A percentile compares a stretch with the other conserved stretches of the same genome.
Evolutionary conservation across 352 stramenopile species (phyloP).

Genomic region (Phytopythium ostracodes): DNA sequence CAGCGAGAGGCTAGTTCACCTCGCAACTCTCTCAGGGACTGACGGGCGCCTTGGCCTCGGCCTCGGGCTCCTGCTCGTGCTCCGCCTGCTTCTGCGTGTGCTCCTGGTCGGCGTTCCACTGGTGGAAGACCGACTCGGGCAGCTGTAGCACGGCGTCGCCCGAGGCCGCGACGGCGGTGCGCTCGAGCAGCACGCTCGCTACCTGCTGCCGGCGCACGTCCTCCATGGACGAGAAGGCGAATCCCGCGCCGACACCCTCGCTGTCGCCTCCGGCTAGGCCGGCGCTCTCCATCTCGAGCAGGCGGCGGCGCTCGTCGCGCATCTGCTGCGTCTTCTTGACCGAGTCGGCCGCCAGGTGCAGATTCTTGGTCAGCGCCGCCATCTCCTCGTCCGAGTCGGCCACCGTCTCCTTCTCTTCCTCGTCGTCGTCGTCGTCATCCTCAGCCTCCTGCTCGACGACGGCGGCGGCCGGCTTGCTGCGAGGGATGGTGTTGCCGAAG

Average conservation of each 20-base stretch:
- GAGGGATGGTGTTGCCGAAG: slow-evolving; percentile 27
- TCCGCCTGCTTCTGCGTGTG: slow-evolving; percentile 14
- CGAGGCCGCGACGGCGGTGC: slow-evolving; percentile 63
- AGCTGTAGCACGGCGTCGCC: slow-evolving; percentile 70
- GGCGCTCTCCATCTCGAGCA: slow-evolving; percentile 15
- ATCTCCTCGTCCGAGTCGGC: slow-evolving; percentile 56
- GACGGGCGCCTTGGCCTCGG: slow-evolving; percentile 4
- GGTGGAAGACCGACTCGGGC: slow-evolving; percentile 60
- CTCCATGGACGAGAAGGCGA: slow-evolving; percentile 66
- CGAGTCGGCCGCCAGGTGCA: slow-evolving; percentile 38
- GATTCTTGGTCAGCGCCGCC: slow-evolving; percentile 49
- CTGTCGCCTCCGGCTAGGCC: slow-evolving; percentile 13
- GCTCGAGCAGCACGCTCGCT: slow-evolving; percentile 63
- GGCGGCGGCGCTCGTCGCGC: slow-evolving; percentile 35
- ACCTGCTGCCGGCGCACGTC: slow-evolving; percentile 57
- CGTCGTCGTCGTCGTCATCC: too few relatives aligned
- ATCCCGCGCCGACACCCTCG: slow-evolving; percentile 16
- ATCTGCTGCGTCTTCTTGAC: slow-evolving; percentile 62
- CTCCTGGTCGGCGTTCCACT: slow-evolving; percentile 37
- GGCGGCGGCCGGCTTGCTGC: slow-evolving; percentile 6
- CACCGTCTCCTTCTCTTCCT: slow-evolving; percentile 20
- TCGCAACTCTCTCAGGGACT: background rate
- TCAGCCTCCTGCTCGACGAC: slow-evolving; percentile 17
- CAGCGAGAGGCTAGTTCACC: background rate
- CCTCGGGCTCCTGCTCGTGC: slow-evolving; percentile 17